A percentile compares a stretch with the other conserved stretches of the same genome.
Evolutionary conservation across 1,139 yeast genomes (phyloP).

Genomic region (Lodderomyces parapsilosis): DNA sequence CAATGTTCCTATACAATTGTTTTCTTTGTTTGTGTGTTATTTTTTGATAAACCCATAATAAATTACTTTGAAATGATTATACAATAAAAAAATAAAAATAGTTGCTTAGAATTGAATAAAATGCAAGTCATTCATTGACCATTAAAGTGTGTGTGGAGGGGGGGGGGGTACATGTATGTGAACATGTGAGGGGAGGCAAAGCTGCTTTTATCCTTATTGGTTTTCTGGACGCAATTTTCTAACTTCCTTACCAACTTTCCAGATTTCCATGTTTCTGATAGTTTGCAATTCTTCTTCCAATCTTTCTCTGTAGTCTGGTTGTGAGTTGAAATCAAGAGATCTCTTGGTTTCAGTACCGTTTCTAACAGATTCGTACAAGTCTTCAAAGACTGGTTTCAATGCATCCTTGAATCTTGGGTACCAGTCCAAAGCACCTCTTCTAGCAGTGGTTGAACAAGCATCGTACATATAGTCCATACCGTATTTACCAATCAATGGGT

Average conservation of each 20-base stretch:
- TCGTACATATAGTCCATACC: slow-evolving; percentile 99
- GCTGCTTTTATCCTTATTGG: slow-evolving; percentile 48
- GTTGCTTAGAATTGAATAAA: slow-evolving; percentile 19
- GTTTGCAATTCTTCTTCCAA: slow-evolving; percentile 89
- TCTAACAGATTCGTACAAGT: slow-evolving; percentile 91
- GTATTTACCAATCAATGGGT: slow-evolving; percentile 98
- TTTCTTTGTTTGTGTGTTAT: neutral
- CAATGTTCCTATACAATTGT: slow-evolving; percentile 6
- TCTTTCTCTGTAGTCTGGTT: slow-evolving; percentile 95
- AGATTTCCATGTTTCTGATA: slow-evolving; percentile 97
- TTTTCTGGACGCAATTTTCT: slow-evolving; percentile 99
- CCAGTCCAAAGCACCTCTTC: slow-evolving; percentile 99
- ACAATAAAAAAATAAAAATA: slow-evolving; percentile 20
- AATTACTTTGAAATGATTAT: slow-evolving; percentile 2
- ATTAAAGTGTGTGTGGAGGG: slow-evolving; percentile 9
- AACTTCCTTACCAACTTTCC: slow-evolving; percentile 99
- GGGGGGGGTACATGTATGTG: too few relatives aligned
- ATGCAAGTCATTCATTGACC: slow-evolving; percentile 37
- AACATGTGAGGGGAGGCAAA: neutral
- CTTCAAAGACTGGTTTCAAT: slow-evolving; percentile 96
- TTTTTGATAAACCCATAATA: slow-evolving; percentile 9
- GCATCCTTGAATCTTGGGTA: slow-evolving; percentile 98
- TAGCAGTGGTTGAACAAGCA: slow-evolving; percentile 99
- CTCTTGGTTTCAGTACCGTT: slow-evolving; percentile 98
- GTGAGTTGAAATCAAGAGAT: slow-evolving; percentile 97